These are phyloP conservation scores for Aquilaria malaccensis DNA, from an alignment of 345 rosid species.

Conservation along the genomic window DNA sequence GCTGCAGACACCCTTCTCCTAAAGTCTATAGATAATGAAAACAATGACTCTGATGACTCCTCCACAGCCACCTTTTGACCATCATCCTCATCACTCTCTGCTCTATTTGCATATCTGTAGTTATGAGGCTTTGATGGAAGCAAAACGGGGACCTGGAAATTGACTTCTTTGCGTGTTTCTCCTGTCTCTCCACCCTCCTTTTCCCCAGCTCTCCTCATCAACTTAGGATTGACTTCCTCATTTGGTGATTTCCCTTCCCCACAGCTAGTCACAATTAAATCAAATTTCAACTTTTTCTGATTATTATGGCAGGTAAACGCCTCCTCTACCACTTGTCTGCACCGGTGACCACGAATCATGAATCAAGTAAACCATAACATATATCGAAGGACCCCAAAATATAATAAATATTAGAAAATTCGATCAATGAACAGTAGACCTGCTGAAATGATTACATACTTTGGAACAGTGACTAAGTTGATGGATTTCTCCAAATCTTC, in stretches of 20 bases:
- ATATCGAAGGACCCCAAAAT: background rate
- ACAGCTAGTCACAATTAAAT: conserved; percentile 31
- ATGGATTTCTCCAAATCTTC: conserved; percentile 17
- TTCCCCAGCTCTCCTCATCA: conserved; percentile 6
- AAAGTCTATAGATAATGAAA: conserved; percentile 54
- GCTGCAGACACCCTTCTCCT: conserved; percentile 25
- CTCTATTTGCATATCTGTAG: conserved; percentile 24
- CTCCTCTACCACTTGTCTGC: conserved; percentile 25
- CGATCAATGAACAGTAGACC: background rate
- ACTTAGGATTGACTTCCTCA: conserved; percentile 9
- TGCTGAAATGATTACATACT: conserved; percentile 14
- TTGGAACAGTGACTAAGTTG: conserved; percentile 4
- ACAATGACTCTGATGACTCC: conserved; percentile 61
- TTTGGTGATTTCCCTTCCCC: conserved; percentile 12
- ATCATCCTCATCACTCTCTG: conserved; percentile 12
- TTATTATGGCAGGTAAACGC: conserved; percentile 10
- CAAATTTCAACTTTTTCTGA: conserved; percentile 40
- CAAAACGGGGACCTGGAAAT: conserved; percentile 12
- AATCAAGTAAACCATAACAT: background rate
- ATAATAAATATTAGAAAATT: background rate
- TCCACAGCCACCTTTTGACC: conserved; percentile 19
- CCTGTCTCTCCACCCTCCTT: conserved; percentile 15
- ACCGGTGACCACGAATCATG: no score
- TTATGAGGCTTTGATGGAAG: conserved; percentile 10
- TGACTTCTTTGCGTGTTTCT: conserved; percentile 14